phyloP scores from a whole-genome alignment of 345 rosid genomes.

The Microthlaspi erraticum region DNA sequence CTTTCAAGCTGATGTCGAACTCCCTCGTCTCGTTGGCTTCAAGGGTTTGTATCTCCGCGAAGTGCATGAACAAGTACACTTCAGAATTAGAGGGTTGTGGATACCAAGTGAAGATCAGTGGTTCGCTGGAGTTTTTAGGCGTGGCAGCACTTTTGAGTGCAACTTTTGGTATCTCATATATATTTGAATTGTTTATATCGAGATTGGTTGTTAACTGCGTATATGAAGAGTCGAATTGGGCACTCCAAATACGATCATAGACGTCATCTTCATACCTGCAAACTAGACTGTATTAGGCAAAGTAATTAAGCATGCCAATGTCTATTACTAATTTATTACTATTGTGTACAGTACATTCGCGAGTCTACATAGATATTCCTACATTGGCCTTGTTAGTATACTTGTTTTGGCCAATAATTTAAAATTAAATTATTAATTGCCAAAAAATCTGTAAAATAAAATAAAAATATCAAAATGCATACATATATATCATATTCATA shows the following conservation, averaged over 20 bases:
- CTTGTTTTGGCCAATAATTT: too few species aligned
- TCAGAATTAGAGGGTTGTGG: not conserved
- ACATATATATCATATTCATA: too few species aligned
- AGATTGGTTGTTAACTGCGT: constrained; percentile 14
- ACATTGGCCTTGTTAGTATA: not conserved
- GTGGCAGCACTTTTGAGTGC: constrained; percentile 33
- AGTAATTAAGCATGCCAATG: not conserved
- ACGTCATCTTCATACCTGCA: constrained; percentile 8
- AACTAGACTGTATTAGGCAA: not conserved
- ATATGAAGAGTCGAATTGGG: not conserved
- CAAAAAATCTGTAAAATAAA: too few species aligned
- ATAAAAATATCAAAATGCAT: too few species aligned
- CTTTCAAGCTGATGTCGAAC: not conserved
- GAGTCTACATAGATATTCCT: not conserved
- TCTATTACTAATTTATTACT: too few species aligned
- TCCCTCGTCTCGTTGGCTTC: constrained; percentile 28
- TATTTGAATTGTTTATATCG: constrained; percentile 26
- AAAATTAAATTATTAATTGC: too few species aligned
- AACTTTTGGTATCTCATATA: constrained; percentile 14
- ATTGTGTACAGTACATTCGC: not conserved
- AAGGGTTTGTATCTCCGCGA: constrained; percentile 31
- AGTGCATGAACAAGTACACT: constrained; percentile 48
- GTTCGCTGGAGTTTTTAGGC: constrained; percentile 33
- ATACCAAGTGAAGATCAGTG: not conserved
- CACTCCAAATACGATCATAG: constrained; percentile 49